Conservation (phyloP, 2,329 filamentous ascomycete species). For the Fusarium sterilihyphosum region DNA sequence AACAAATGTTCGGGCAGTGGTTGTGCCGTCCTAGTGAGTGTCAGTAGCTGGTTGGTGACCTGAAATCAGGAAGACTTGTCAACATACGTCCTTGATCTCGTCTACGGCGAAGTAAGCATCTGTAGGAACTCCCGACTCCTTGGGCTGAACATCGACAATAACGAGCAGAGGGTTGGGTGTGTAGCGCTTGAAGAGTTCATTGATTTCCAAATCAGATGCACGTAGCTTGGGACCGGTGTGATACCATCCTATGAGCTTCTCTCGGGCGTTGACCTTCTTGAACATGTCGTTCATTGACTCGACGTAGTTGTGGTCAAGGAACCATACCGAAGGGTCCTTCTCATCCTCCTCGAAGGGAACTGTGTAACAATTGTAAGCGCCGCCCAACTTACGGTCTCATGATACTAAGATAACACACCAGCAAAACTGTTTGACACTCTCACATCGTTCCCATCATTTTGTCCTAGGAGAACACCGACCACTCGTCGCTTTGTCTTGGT, state of each 20-base stretch:
- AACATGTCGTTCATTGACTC: conserved; percentile 99
- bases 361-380: conserved; percentile 51
- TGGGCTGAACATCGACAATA: conserved; percentile 98
- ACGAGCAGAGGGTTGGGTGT: conserved; percentile 95
- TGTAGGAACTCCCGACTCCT: conserved; percentile 96
- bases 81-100: conserved; percentile 96
- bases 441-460: conserved; percentile 96
- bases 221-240: conserved; percentile 97
- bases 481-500: conserved; percentile 89
- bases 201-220: conserved; percentile 97
- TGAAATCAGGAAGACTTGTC: neutral
- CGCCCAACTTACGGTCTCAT: conserved; percentile 1
- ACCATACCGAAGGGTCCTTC: conserved; percentile 98
- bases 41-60: neutral
- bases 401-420: conserved; percentile 62
- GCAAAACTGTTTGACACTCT: conserved; percentile 99
- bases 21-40: conserved; percentile 85
- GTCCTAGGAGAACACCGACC: conserved; percentile 91
- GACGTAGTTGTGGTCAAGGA: conserved; percentile 98
- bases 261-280: conserved; percentile 98
- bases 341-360: conserved; percentile 99
- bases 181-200: conserved; percentile 99
- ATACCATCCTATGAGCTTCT: conserved; percentile 99
- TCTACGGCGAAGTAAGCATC: conserved; percentile 99
- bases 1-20: conserved; percentile 96